Percentiles rank a stretch among this genome's conserved stretches.
These are phyloP conservation scores for Fonsecaea nubica DNA, from an alignment of 2,329 filamentous ascomycete genomes.

Conservation along the genomic window DNA sequence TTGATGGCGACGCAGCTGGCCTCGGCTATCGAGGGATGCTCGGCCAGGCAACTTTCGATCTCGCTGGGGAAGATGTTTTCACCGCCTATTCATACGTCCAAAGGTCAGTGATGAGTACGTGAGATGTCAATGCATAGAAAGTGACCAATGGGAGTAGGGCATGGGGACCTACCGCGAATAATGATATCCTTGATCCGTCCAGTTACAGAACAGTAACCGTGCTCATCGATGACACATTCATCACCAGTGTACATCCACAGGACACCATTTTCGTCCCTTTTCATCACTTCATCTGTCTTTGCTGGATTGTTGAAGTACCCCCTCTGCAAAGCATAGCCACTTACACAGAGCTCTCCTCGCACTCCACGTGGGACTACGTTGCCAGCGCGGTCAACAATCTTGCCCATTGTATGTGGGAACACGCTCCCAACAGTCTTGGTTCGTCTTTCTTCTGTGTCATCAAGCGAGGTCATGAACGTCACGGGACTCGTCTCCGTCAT, in stretches of 20 bases:
- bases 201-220: constrained; percentile 82
- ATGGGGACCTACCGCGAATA: constrained; percentile 62
- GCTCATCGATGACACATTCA: constrained; percentile 77
- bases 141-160: background rate
- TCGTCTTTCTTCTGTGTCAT: constrained; percentile 74
- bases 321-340: constrained; percentile 87
- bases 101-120: background rate
- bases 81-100: constrained; percentile 61
- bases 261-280: constrained; percentile 49
- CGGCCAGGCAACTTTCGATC: constrained; percentile 83
- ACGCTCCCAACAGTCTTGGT: constrained; percentile 76
- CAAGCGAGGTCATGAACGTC: constrained; percentile 76
- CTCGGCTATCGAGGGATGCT: constrained; percentile 65
- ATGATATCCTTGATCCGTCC: constrained; percentile 77
- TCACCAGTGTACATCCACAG: constrained; percentile 92
- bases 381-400: constrained; percentile 77
- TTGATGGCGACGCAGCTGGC: constrained; percentile 74
- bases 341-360: constrained; percentile 79
- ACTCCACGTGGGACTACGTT: constrained; percentile 67
- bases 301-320: constrained; percentile 79
- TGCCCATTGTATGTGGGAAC: constrained; percentile 79
- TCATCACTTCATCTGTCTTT: constrained; percentile 71
- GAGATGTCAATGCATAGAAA: background rate
- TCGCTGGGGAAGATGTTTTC: constrained; percentile 96
- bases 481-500: constrained; percentile 86